A percentile compares a stretch with the other conserved stretches of the same genome.
Evolutionary conservation across 2,329 filamentous ascomycete species (phyloP).

Genomic region (Chrysoporthe puriensis): DNA sequence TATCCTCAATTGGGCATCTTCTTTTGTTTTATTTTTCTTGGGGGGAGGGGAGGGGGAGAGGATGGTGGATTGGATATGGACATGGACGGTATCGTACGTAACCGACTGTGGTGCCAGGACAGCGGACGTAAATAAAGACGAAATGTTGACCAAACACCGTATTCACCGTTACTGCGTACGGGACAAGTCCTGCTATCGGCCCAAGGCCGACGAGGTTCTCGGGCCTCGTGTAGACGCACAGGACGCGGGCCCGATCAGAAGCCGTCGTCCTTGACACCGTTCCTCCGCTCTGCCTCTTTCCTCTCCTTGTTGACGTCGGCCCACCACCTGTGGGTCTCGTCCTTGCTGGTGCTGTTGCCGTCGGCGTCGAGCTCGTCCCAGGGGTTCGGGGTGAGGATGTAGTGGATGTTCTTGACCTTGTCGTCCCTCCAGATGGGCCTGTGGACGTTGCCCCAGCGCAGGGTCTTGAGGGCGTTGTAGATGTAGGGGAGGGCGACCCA

Average conservation of each 20-base stretch:
- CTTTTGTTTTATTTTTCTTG: neutral
- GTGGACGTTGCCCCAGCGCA: slow-evolving; percentile 58
- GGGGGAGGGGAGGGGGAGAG: too few relatives aligned
- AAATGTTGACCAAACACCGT: neutral
- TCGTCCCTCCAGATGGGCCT: slow-evolving; percentile 60
- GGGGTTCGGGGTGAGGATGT: slow-evolving; percentile 64
- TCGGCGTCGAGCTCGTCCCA: slow-evolving; percentile 57
- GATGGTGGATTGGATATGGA: neutral
- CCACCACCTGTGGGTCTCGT: slow-evolving; percentile 62
- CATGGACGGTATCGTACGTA: neutral
- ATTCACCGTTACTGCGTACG: neutral
- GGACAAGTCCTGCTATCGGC: neutral
- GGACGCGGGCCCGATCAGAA: slow-evolving; percentile 31
- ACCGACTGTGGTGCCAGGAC: neutral
- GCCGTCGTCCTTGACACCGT: slow-evolving; percentile 43
- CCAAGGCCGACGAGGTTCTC: neutral
- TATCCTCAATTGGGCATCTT: slow-evolving; percentile 1
- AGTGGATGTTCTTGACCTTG: slow-evolving; percentile 63
- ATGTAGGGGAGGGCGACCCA: slow-evolving; percentile 64
- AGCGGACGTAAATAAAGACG: neutral
- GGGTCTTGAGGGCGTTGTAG: slow-evolving; percentile 67
- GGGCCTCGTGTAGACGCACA: neutral
- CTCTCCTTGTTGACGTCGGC: slow-evolving; percentile 51
- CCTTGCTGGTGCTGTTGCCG: slow-evolving; percentile 48
- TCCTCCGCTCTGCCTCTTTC: slow-evolving; percentile 44